These are phyloP conservation scores for cucumber (Cucumis sativus) DNA, from an alignment of 306 rosid genomes.

Conservation along the genomic window Cucumber_9930_V3 NC_026657.2:5227001-5227500, in stretches of 20 bases:
- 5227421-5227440: neutral
- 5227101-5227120: neutral
- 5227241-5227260: neutral
- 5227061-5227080: neutral
- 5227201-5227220: neutral
- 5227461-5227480: too few species aligned
- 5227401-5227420: neutral
- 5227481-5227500: too few species aligned
- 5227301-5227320: neutral
- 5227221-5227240: neutral
- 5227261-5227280: neutral
- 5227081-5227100: neutral
- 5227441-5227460: neutral
- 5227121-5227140: neutral
- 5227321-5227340: neutral
- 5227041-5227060: neutral
- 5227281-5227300: neutral
- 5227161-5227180: neutral
- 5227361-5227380: neutral
- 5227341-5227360: neutral
- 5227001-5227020: neutral
- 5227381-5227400: neutral
- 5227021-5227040: neutral
- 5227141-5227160: neutral
- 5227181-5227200: neutral